Conservation (phyloP, 108 stramenopile species). For the Mediolabrus comicus region DNA sequence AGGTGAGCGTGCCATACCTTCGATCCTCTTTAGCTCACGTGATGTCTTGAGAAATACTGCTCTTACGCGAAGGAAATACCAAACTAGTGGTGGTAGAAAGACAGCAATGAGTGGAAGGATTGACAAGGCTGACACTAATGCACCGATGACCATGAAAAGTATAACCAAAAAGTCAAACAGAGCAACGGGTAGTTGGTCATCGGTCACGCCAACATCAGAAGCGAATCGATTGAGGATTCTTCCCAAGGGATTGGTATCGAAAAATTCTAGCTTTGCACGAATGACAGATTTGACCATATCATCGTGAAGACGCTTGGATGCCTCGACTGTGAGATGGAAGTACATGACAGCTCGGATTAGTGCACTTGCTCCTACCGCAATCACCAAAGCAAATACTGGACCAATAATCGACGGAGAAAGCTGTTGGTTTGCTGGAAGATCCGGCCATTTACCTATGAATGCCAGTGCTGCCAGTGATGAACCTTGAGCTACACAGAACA, state of each 20-base stretch:
- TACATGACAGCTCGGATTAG: conserved; percentile 53
- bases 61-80: conserved; percentile 65
- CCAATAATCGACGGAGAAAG: conserved; percentile 44
- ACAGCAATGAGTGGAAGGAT: conserved; percentile 67
- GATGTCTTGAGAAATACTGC: conserved; percentile 69
- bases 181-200: conserved; percentile 71
- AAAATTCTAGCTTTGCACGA: conserved; percentile 84
- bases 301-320: conserved; percentile 77
- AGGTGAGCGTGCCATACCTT: conserved; percentile 84
- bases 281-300: conserved; percentile 75
- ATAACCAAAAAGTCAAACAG: conserved; percentile 76
- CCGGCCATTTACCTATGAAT: conserved; percentile 67
- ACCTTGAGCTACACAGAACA: conserved; percentile 60
- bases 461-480: conserved; percentile 56
- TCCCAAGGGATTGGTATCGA: conserved; percentile 87
- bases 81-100: conserved; percentile 65
- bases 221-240: conserved; percentile 80
- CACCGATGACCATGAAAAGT: conserved; percentile 61
- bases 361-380: conserved; percentile 42
- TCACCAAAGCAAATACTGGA: conserved; percentile 45
- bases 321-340: conserved; percentile 56
- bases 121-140: conserved; percentile 57
- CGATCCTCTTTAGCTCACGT: conserved; percentile 84
- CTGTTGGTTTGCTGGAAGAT: conserved; percentile 50
- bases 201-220: conserved; percentile 81